These are phyloP conservation scores for Yarrowia osloensis DNA, from an alignment of 805 yeast species.

Conservation along the genomic window DNA sequence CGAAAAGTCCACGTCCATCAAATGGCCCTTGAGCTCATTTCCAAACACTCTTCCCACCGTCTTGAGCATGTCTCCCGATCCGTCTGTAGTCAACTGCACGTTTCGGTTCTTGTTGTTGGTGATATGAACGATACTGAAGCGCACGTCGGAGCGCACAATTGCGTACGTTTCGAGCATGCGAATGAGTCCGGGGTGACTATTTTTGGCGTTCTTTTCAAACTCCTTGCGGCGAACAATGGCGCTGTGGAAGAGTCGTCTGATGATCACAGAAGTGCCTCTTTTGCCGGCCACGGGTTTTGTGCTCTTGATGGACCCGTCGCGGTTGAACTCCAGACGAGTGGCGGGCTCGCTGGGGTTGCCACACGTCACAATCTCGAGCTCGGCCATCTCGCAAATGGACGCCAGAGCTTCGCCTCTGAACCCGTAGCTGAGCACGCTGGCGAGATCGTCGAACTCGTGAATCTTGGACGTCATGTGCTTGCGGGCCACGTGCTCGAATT, in stretches of 20 bases:
- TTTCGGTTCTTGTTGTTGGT: conserved; percentile 52
- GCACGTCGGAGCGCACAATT: conserved; percentile 57
- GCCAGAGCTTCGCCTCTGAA: conserved; percentile 73
- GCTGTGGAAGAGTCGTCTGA: conserved; percentile 61
- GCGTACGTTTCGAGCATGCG: conserved; percentile 66
- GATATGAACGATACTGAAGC: conserved; percentile 60
- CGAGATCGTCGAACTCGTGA: conserved; percentile 45
- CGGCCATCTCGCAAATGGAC: conserved; percentile 53
- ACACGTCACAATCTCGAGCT: conserved; percentile 54
- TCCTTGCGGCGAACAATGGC: conserved; percentile 84
- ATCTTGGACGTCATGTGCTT: conserved; percentile 61
- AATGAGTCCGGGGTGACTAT: conserved; percentile 73
- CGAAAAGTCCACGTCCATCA: conserved; percentile 52
- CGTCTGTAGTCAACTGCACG: conserved; percentile 60
- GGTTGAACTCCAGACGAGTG: conserved; percentile 54
- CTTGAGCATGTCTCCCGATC: conserved; percentile 50
- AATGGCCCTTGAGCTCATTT: conserved; percentile 58
- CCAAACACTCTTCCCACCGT: conserved; percentile 75
- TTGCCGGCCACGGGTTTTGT: conserved; percentile 51
- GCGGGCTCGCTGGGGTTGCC: conserved; percentile 55
- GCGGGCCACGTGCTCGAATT: conserved; percentile 51
- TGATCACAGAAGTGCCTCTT: conserved; percentile 67
- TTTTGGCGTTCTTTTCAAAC: conserved; percentile 62
- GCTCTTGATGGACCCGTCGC: conserved; percentile 53
- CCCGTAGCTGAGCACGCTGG: conserved; percentile 53